Evolutionary conservation across 495 filamentous ascomycete genomes (phyloP).

Genomic region (Baudoinia panamericana): DNA sequence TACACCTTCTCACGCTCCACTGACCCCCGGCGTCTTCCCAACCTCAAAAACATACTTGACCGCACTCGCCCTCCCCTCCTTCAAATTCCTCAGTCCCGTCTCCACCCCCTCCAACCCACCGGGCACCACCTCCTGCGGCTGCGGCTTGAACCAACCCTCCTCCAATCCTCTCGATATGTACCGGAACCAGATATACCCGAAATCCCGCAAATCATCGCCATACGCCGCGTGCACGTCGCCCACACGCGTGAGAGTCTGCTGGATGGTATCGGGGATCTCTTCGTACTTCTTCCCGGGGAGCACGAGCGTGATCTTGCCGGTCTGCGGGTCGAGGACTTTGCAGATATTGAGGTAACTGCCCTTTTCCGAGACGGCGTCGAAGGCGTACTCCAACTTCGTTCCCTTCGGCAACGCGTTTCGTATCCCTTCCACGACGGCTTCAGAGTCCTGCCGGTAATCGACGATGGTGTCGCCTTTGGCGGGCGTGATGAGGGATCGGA

Average conservation of each 20-base stretch:
- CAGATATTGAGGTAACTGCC: conserved; percentile 37
- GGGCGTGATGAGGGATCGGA: conserved; percentile 46
- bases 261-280: conserved; percentile 21
- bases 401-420: conserved; percentile 38
- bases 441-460: conserved; percentile 55
- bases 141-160: conserved; percentile 48
- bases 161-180: conserved; percentile 31
- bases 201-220: conserved; percentile 35
- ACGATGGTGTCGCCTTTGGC: conserved; percentile 55
- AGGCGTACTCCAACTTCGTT: conserved; percentile 33
- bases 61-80: conserved; percentile 22
- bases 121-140: conserved; percentile 46
- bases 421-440: conserved; percentile 39
- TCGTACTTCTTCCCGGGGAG: conserved; percentile 31
- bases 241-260: conserved; percentile 31
- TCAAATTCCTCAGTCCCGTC: conserved; percentile 37
- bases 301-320: conserved; percentile 44
- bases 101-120: conserved; percentile 49
- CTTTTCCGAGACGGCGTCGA: conserved; percentile 48
- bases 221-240: conserved; percentile 43
- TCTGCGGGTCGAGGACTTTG: conserved; percentile 33
- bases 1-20: too few relatives aligned
- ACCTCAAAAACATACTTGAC: conserved; percentile 24
- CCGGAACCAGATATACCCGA: conserved; percentile 34
- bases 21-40: conserved; percentile 17